Percentiles rank a stretch among this genome's conserved stretches.
Conservation (phyloP, 2,329 filamentous ascomycete species). For the Talaromyces sp. region DNA sequence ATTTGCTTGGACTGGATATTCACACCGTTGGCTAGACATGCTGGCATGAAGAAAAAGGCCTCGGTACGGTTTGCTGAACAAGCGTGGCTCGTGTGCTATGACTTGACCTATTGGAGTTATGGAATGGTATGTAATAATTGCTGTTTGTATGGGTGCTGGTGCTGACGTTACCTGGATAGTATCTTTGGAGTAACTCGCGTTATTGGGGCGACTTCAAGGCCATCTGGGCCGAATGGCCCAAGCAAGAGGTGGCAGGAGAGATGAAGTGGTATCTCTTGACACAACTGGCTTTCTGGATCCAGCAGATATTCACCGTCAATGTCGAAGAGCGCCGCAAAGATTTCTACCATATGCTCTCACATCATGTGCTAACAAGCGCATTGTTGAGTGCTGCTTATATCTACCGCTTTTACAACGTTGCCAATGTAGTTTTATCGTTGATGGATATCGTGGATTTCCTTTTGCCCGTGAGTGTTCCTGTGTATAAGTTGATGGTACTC, state of each 20-base stretch:
- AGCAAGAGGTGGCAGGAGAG: conserved; percentile 67
- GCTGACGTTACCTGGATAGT: conserved; percentile 50
- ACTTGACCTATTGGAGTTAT: conserved; percentile 73
- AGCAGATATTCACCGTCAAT: conserved; percentile 90
- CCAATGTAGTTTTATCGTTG: conserved; percentile 80
- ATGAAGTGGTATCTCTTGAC: conserved; percentile 88
- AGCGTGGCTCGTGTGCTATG: conserved; percentile 85
- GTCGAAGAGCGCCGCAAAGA: conserved; percentile 94
- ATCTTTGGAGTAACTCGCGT: conserved; percentile 72
- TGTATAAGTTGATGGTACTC: not conserved
- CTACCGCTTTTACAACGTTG: conserved; percentile 82
- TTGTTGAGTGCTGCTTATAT: conserved; percentile 80
- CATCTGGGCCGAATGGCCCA: conserved; percentile 83
- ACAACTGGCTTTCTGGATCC: conserved; percentile 89
- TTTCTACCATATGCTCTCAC: conserved; percentile 90
- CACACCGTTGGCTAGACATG: conserved; percentile 67
- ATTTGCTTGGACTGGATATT: conserved; percentile 83
- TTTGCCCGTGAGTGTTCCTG: conserved; percentile 63
- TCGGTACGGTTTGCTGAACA: conserved; percentile 87
- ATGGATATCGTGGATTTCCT: conserved; percentile 94
- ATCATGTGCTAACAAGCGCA: conserved; percentile 84
- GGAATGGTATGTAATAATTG: conserved; percentile 64
- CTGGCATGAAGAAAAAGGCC: conserved; percentile 75
- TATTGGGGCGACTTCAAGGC: conserved; percentile 74
- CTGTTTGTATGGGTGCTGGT: too few relatives aligned